Evolutionary conservation across 192 early-diverging fungal species (phyloP).

Genomic region (Entomortierella beljakovae): DNA sequence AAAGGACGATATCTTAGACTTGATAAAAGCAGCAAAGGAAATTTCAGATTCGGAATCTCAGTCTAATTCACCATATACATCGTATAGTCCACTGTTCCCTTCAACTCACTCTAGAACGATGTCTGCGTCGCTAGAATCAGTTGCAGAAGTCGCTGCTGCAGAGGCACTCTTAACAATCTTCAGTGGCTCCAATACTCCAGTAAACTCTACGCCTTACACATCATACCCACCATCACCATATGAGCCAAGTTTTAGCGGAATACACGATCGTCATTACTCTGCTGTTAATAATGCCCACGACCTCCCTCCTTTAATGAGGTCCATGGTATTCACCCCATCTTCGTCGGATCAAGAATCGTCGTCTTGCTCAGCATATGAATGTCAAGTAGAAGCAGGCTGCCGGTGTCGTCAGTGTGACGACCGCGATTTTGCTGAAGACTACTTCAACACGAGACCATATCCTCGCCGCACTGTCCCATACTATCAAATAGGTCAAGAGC

Average conservation of each 20-base stretch:
- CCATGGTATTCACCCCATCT: constrained; percentile 20
- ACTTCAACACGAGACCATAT: constrained; percentile 25
- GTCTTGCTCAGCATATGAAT: neutral
- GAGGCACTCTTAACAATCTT: constrained; percentile 48
- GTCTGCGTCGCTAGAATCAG: constrained; percentile 38
- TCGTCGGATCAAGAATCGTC: constrained; percentile 10
- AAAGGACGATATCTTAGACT: constrained; percentile 46
- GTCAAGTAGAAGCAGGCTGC: neutral
- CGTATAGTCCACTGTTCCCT: constrained; percentile 24
- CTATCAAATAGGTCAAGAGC: constrained; percentile 32
- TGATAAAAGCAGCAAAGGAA: constrained; percentile 44
- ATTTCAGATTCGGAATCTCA: constrained; percentile 41
- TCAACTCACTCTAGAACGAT: constrained; percentile 24
- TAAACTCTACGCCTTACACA: constrained; percentile 36
- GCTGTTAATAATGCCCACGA: constrained; percentile 24
- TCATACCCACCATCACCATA: constrained; percentile 43
- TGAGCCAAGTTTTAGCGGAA: constrained; percentile 14
- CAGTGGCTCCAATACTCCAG: constrained; percentile 30
- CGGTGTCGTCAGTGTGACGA: neutral
- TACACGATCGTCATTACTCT: constrained; percentile 15
- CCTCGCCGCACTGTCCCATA: constrained; percentile 16
- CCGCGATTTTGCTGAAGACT: constrained; percentile 11
- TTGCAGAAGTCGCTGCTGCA: constrained; percentile 48
- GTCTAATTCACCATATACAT: constrained; percentile 24
- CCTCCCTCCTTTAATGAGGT: constrained; percentile 5